Conservation (phyloP, 139 green algal species). For the Micractinium sp. region DNA sequence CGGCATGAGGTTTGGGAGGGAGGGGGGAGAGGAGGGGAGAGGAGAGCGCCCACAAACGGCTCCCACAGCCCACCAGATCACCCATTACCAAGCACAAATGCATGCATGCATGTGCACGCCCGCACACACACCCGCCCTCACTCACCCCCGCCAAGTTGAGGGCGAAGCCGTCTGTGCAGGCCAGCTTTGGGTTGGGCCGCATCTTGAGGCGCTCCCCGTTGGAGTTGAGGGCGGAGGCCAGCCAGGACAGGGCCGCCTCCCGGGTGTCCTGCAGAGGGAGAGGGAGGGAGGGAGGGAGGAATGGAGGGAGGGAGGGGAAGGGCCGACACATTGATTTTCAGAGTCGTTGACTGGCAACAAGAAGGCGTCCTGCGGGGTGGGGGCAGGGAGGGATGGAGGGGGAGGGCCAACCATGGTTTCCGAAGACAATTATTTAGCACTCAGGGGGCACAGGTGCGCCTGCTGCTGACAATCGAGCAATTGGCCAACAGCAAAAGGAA, state of each 20-base stretch:
- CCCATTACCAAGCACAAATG: no score
- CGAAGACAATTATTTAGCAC: no score
- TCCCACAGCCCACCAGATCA: not conserved
- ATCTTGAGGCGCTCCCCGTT: constrained; percentile 91
- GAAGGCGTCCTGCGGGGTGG: not conserved
- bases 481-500: no score
- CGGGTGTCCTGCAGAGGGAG: constrained; percentile 58
- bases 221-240: constrained; percentile 69
- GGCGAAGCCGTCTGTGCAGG: constrained; percentile 81
- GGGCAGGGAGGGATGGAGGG: not conserved
- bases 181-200: constrained; percentile 54
- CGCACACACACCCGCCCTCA: constrained; percentile 57
- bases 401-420: no score
- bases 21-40: not conserved
- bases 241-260: constrained; percentile 78
- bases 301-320: not conserved
- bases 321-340: no score
- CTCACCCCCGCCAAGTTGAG: constrained; percentile 80
- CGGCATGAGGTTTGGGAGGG: no score
- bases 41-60: not conserved
- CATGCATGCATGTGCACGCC: constrained; percentile 69
- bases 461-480: no score
- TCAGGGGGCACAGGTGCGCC: no score
- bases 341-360: no score
- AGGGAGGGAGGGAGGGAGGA: not conserved